Evolutionary conservation across 371 early-diverging fungal genomes (phyloP).

Genomic region (Apophysomyces trapeziformis): DNA sequence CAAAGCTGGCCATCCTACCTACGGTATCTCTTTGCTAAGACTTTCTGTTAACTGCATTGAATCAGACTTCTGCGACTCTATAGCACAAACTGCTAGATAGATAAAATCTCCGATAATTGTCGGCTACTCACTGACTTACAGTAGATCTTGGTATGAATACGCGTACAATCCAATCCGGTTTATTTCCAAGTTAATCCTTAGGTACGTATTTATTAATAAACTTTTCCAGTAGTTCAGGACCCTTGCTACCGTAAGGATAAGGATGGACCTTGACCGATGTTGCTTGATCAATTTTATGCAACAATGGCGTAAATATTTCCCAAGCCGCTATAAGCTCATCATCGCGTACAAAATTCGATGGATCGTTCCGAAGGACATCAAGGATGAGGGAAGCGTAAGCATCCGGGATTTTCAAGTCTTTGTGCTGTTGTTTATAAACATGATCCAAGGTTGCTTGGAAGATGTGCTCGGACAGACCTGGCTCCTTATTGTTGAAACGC

Average conservation of each 20-base stretch:
- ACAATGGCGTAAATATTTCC: constrained; percentile 95
- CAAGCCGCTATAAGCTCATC: constrained; percentile 97
- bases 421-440: constrained; percentile 86
- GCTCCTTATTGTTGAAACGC: constrained; percentile 95
- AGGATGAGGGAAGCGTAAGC: constrained; percentile 95
- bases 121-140: too few relatives aligned
- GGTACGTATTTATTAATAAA: constrained; percentile 78
- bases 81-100: too few relatives aligned
- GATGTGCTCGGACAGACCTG: constrained; percentile 71
- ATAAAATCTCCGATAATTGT: too few relatives aligned
- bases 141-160: too few relatives aligned
- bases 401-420: constrained; percentile 89
- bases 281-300: constrained; percentile 83
- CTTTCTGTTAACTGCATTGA: too few relatives aligned
- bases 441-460: constrained; percentile 92
- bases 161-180: too few relatives aligned
- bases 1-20: too few relatives aligned
- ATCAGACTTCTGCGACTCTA: too few relatives aligned
- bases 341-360: constrained; percentile 95
- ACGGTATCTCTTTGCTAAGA: too few relatives aligned
- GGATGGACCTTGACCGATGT: constrained; percentile 67
- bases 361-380: constrained; percentile 90
- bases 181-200: constrained; percentile 21
- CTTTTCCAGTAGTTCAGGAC: constrained; percentile 77
- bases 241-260: constrained; percentile 90